Evolutionary conservation across 2,329 filamentous ascomycete species (phyloP), one percentile per base, ranked within the genome.

Genomic region (Thermothelomyces thermophilus): DNA sequence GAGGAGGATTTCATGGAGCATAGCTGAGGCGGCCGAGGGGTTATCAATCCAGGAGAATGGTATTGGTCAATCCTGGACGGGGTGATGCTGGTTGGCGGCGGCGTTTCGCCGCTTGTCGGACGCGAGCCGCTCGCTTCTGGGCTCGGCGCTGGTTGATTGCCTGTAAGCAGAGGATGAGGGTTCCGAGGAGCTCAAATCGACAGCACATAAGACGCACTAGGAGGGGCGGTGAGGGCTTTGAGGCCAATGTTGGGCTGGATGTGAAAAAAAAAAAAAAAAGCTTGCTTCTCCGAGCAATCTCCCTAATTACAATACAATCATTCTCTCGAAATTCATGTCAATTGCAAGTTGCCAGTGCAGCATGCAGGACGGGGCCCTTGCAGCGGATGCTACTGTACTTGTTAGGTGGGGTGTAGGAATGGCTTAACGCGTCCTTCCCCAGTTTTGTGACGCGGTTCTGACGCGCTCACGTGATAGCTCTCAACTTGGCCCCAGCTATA

Each of bases 1-100:
- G 69, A 98, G 84, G 69, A 97, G 83, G 73, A 98, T 89, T 76
- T 98, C 93, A 80, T 97, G 93, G 68, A 98, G 87, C 93, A 98
- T 98, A 42, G 19, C 46, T 35, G 17, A 9, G 5, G 3, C 35
- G 6, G 26, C 14, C 13, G 17, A 26, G 7, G n/a, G n/a, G 36
- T 2, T 22, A n/a, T 13, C 13, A 16, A 17, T 10, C 4, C 14
- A 8, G 35, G 43, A 14, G 20, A 16, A 39, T 31, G 6, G 42
- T 30, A 31, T 5, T 14, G 35, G 26, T 34, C 30, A 16, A 14
- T 43, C n/a, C 46, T 48, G 35, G 22, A 20, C 13, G 39, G 30
- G 14, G 20, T n/a, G n/a, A n/a, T n/a, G 22, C 24, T 22, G 33
- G 17, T 3, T 13, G 30, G n/a, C 17, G 19, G 14, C 13, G 49